A percentile compares a stretch with the other conserved stretches of the same genome.
Conservation (phyloP, 1,139 yeast genomes). For the Blastobotrys serpentis region DNA sequence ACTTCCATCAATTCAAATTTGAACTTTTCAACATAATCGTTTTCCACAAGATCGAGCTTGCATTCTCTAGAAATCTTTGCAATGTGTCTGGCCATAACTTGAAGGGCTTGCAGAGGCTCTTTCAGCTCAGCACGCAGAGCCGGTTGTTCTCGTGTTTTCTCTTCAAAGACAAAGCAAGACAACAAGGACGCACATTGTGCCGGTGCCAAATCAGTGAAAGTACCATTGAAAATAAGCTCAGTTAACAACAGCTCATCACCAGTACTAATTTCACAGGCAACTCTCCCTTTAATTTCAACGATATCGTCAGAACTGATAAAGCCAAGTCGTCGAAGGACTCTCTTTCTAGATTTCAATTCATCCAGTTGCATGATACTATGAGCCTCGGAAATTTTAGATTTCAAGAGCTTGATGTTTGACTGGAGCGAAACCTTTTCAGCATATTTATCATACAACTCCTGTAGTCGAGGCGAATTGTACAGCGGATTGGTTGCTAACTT, state of each 20-base stretch:
- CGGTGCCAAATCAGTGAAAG: conserved; percentile 79
- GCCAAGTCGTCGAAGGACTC: conserved; percentile 83
- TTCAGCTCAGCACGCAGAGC: conserved; percentile 81
- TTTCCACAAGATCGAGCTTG: conserved; percentile 83
- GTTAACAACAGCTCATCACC: conserved; percentile 82
- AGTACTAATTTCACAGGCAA: conserved; percentile 93
- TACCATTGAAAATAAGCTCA: conserved; percentile 92
- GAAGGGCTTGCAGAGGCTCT: conserved; percentile 82
- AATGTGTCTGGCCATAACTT: conserved; percentile 84
- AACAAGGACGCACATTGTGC: conserved; percentile 91
- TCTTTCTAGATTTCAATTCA: conserved; percentile 85
- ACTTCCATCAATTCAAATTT: conserved; percentile 96
- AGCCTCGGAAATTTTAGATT: conserved; percentile 71
- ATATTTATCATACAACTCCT: conserved; percentile 59
- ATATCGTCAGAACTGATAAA: conserved; percentile 79
- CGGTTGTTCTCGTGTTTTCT: conserved; percentile 86
- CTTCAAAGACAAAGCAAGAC: conserved; percentile 96
- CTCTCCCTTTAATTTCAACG: conserved; percentile 92
- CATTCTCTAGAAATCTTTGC: conserved; percentile 88
- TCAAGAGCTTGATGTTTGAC: conserved; percentile 58
- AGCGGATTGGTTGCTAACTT: conserved; percentile 71
- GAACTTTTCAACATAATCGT: conserved; percentile 87
- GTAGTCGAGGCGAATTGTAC: conserved; percentile 62
- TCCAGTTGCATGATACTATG: conserved; percentile 92
- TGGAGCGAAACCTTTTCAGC: conserved; percentile 61